Conservation (phyloP, 192 early-diverging fungal genomes). For the Coemansia sp. region DNA sequence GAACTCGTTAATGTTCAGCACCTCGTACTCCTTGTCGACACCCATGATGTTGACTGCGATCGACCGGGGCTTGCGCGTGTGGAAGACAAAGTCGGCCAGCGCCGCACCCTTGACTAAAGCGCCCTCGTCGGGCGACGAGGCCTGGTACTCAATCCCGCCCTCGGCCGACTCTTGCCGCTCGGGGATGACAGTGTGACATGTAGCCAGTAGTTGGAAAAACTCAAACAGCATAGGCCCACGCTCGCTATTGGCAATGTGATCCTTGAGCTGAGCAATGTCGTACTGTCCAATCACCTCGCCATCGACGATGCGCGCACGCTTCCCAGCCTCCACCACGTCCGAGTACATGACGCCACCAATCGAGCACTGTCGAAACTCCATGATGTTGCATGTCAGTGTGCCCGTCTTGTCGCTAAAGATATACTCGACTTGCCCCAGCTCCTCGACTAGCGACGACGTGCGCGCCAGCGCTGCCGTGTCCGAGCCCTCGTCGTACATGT, state of each 20-base stretch:
- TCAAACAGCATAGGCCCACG: conserved; percentile 67
- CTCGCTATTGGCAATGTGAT: conserved; percentile 57
- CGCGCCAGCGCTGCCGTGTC: conserved; percentile 81
- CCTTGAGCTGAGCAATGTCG: conserved; percentile 63
- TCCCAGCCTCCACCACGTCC: conserved; percentile 79
- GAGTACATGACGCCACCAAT: conserved; percentile 86
- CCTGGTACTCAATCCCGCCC: conserved; percentile 81
- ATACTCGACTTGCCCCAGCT: conserved; percentile 94
- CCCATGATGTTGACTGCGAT: conserved; percentile 75
- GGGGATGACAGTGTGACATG: conserved; percentile 86
- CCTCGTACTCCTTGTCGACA: conserved; percentile 62
- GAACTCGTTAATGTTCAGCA: conserved; percentile 82
- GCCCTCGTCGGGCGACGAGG: conserved; percentile 93
- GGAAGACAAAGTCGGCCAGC: conserved; percentile 79
- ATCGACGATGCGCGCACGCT: conserved; percentile 63
- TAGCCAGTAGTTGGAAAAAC: conserved; percentile 81
- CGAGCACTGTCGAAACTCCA: conserved; percentile 92
- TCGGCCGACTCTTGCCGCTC: conserved; percentile 62
- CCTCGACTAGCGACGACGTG: conserved; percentile 86
- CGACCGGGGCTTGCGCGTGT: conserved; percentile 67
- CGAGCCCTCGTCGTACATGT: conserved; percentile 83
- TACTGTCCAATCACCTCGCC: conserved; percentile 40
- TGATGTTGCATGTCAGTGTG: conserved; percentile 94
- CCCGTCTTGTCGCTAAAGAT: conserved; percentile 98
- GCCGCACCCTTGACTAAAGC: conserved; percentile 86